phyloP scores from a whole-genome alignment of 768 basidiomycete genomes.

The Mycena belliarum region DNA sequence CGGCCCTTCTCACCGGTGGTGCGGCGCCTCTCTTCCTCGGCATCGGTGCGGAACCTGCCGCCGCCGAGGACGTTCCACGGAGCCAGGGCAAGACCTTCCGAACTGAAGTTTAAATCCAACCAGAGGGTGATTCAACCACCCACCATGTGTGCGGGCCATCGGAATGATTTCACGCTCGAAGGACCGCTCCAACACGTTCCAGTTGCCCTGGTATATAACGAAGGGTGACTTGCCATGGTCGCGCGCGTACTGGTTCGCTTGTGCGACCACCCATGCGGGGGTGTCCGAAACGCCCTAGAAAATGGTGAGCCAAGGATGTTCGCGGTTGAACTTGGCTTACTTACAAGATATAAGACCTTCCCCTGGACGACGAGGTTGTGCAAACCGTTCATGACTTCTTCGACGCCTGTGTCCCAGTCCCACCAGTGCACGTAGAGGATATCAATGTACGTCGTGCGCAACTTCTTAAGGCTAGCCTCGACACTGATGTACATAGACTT shows the following conservation, averaged over 20 bases:
- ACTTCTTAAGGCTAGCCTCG: slow-evolving; percentile 22
- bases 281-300: slow-evolving; percentile 29
- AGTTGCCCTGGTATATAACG: slow-evolving; percentile 44
- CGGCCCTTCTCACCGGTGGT: slow-evolving; percentile 33
- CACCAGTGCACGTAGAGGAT: slow-evolving; percentile 57
- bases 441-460: slow-evolving; percentile 59
- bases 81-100: slow-evolving; percentile 14
- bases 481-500: slow-evolving; percentile 32
- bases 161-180: slow-evolving; percentile 49
- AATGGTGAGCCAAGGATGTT: no score
- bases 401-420: slow-evolving; percentile 38
- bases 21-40: slow-evolving; percentile 26
- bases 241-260: slow-evolving; percentile 43
- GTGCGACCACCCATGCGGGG: slow-evolving; percentile 42
- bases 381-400: slow-evolving; percentile 47
- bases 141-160: slow-evolving; percentile 26
- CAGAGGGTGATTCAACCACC: neutral
- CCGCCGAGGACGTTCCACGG: neutral
- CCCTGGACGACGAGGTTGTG: slow-evolving; percentile 43
- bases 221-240: slow-evolving; percentile 45
- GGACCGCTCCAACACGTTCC: slow-evolving; percentile 37
- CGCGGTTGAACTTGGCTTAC: neutral
- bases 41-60: slow-evolving; percentile 6
- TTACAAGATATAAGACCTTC: slow-evolving; percentile 42
- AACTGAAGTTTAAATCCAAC: neutral